phyloP scores from a whole-genome alignment of 768 basidiomycete species.

The Cubamyces sp. region DNA sequence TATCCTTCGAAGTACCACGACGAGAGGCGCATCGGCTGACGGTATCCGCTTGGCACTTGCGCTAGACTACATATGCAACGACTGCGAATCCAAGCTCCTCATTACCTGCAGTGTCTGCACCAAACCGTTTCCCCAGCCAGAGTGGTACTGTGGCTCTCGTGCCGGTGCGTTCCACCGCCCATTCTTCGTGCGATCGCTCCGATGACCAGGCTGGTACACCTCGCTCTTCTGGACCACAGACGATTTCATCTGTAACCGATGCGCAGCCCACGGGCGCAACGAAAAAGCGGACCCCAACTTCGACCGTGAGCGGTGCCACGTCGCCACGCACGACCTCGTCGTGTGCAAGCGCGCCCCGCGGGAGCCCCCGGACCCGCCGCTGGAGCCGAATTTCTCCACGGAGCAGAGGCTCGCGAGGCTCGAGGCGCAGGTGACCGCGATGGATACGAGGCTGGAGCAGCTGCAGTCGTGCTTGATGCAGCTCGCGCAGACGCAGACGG shows the following conservation, averaged over 20 bases:
- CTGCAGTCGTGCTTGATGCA: slow-evolving; percentile 1
- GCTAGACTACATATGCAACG: slow-evolving; percentile 20
- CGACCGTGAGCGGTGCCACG: neutral
- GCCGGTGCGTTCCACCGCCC: slow-evolving; percentile 1
- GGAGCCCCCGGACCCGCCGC: neutral
- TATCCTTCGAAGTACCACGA: neutral
- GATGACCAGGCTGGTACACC: neutral
- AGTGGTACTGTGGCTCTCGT: slow-evolving; percentile 13
- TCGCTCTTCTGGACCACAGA: neutral
- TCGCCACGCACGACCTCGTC: neutral
- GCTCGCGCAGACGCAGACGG: neutral
- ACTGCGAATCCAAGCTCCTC: slow-evolving; percentile 16
- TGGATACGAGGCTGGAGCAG: slow-evolving; percentile 14
- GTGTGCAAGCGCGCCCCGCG: neutral
- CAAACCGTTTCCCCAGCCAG: slow-evolving; percentile 5
- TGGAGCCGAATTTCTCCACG: neutral
- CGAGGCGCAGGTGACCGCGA: slow-evolving; percentile 4
- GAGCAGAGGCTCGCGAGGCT: neutral
- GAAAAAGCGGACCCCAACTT: neutral
- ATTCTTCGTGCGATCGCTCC: neutral
- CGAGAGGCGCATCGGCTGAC: neutral
- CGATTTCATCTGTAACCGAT: slow-evolving; percentile 13
- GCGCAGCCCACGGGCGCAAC: neutral
- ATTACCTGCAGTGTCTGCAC: slow-evolving; percentile 12
- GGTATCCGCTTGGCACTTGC: neutral